A percentile compares a stretch with the other conserved stretches of the same genome.
These are phyloP conservation scores for Penicillium sp. DNA, from an alignment of 2,329 filamentous ascomycete species.

Conservation along the genomic window DNA sequence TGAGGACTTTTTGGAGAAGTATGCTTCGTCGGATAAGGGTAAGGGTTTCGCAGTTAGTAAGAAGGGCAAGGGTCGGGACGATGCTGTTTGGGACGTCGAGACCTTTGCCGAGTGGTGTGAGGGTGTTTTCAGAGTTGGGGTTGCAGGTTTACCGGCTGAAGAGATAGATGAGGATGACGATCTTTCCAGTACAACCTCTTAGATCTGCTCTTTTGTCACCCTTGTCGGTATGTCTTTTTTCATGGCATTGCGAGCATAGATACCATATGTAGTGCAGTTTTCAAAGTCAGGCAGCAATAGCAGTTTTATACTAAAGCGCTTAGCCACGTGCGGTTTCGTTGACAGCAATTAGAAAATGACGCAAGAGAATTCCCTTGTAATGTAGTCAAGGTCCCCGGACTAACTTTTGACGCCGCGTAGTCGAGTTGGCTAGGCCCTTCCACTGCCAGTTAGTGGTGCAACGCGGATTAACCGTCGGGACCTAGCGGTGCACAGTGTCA, in stretches of 20 bases:
- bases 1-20: slow-evolving; percentile 62
- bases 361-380: no score
- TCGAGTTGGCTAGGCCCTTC: no score
- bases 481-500: no score
- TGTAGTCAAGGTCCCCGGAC: no score
- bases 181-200: slow-evolving; percentile 19
- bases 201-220: slow-evolving; percentile 1
- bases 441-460: no score
- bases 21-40: slow-evolving; percentile 42
- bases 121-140: slow-evolving; percentile 58
- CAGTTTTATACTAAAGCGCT: neutral
- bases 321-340: no score
- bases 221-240: neutral
- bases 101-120: slow-evolving; percentile 64
- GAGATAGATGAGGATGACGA: slow-evolving; percentile 29
- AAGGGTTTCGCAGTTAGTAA: slow-evolving; percentile 37
- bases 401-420: no score
- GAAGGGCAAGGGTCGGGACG: slow-evolving; percentile 62
- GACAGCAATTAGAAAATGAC: no score
- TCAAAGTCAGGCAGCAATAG: neutral
- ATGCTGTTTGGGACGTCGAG: slow-evolving; percentile 65
- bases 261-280: slow-evolving; percentile 11
- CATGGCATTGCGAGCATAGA: slow-evolving; percentile 16
- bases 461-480: no score
- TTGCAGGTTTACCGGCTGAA: slow-evolving; percentile 32